Evolutionary conservation across 192 early-diverging fungal genomes (phyloP).

Genomic region (Coemansia sp.): DNA sequence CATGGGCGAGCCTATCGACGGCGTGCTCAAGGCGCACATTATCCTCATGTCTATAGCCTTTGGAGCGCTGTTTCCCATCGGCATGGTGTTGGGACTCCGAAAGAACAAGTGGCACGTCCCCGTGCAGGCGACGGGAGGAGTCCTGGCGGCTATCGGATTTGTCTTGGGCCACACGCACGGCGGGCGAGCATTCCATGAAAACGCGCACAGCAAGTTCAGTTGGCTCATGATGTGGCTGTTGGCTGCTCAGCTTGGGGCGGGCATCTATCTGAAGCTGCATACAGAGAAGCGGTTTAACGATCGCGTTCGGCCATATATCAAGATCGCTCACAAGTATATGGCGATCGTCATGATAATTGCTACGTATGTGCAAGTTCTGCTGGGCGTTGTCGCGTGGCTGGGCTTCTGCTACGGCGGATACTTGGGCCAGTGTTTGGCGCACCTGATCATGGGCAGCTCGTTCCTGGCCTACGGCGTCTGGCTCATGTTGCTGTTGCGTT

Average conservation of each 20-base stretch:
- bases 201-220: constrained; percentile 65
- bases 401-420: constrained; percentile 65
- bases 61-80: constrained; percentile 51
- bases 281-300: constrained; percentile 58
- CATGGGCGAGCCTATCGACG: constrained; percentile 48
- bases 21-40: constrained; percentile 44
- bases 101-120: constrained; percentile 64
- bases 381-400: constrained; percentile 63
- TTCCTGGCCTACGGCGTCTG: constrained; percentile 68
- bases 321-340: constrained; percentile 55
- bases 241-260: constrained; percentile 51
- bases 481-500: constrained; percentile 56
- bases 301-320: constrained; percentile 52
- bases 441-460: constrained; percentile 73
- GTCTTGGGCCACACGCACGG: constrained; percentile 63
- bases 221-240: constrained; percentile 61
- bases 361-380: constrained; percentile 65
- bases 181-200: constrained; percentile 64
- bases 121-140: constrained; percentile 54
- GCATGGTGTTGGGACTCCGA: constrained; percentile 60
- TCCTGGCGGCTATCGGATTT: constrained; percentile 55
- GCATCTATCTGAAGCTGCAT: constrained; percentile 63
- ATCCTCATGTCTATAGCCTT: constrained; percentile 50
- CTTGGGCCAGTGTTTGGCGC: constrained; percentile 66
- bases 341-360: constrained; percentile 55